These are phyloP conservation scores for Teunomyces funiuensis DNA, from an alignment of 805 yeast species.

Conservation along the genomic window DNA sequence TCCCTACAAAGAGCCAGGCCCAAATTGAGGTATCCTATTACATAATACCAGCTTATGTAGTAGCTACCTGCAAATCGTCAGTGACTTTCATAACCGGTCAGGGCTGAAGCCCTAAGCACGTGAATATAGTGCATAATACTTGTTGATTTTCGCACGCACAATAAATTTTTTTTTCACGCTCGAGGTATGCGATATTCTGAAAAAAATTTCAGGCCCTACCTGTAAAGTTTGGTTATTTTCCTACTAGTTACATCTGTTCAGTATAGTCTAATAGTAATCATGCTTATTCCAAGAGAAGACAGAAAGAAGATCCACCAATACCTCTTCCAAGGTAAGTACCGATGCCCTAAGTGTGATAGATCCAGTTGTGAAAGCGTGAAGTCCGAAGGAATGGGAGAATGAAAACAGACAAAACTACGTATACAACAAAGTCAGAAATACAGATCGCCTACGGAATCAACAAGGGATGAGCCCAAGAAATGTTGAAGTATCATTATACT, in stretches of 20 bases:
- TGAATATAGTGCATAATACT: background rate
- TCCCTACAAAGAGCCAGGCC: too few relatives aligned
- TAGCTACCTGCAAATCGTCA: too few relatives aligned
- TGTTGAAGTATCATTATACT: background rate
- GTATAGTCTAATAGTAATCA: constrained; percentile 27
- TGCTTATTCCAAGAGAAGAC: constrained; percentile 99
- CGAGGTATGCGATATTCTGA: constrained; percentile 2
- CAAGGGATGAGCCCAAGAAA: background rate
- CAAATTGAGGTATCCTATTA: too few relatives aligned
- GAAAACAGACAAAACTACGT: background rate
- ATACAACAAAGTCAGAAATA: background rate
- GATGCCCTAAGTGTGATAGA: constrained; percentile 4
- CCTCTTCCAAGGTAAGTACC: constrained; percentile 93
- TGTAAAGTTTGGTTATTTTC: constrained; percentile 5
- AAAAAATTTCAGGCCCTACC: constrained; percentile 1
- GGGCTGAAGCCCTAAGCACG: constrained; percentile 7
- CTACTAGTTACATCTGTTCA: constrained; percentile 6
- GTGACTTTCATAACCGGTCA: too few relatives aligned
- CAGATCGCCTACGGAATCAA: background rate
- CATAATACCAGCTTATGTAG: too few relatives aligned
- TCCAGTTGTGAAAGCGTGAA: background rate
- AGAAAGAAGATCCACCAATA: constrained; percentile 99
- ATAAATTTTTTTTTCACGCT: background rate
- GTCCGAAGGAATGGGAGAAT: background rate
- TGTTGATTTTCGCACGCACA: background rate